Conservation (phyloP, 345 rosid species). For the Citrus mangshanensis region DNA sequence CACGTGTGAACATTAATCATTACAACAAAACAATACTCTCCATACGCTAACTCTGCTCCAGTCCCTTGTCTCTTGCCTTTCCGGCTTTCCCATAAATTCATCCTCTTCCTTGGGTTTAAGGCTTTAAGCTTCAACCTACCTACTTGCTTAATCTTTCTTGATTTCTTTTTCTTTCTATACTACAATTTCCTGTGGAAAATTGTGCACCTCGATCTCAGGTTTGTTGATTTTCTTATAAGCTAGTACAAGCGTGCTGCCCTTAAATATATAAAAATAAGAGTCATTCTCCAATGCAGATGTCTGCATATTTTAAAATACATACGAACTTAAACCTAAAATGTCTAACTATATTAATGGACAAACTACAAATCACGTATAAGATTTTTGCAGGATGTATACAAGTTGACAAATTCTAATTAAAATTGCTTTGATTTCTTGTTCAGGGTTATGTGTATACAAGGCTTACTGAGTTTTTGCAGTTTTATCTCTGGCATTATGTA, state of each 20-base stretch:
- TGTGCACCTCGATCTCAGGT: too few relatives aligned
- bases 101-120: conserved; percentile 3
- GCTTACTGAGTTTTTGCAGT: not conserved
- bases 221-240: too few relatives aligned
- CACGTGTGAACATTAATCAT: conserved; percentile 63
- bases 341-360: too few relatives aligned
- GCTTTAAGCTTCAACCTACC: not conserved
- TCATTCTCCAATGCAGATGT: too few relatives aligned
- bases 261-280: too few relatives aligned
- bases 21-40: conserved; percentile 55
- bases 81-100: conserved; percentile 15
- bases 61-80: conserved; percentile 36
- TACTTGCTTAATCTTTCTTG: not conserved
- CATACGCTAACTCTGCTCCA: conserved; percentile 33
- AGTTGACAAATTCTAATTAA: not conserved
- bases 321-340: too few relatives aligned
- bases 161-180: too few relatives aligned
- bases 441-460: not conserved
- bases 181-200: too few relatives aligned
- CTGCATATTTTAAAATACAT: too few relatives aligned
- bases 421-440: not conserved
- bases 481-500: not conserved
- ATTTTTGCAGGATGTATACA: not conserved
- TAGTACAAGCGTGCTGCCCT: too few relatives aligned
- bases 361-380: too few relatives aligned